Base-by-base conservation (phyloP, 73 alveolate species). In the Paramecium sexaurelia region DNA sequence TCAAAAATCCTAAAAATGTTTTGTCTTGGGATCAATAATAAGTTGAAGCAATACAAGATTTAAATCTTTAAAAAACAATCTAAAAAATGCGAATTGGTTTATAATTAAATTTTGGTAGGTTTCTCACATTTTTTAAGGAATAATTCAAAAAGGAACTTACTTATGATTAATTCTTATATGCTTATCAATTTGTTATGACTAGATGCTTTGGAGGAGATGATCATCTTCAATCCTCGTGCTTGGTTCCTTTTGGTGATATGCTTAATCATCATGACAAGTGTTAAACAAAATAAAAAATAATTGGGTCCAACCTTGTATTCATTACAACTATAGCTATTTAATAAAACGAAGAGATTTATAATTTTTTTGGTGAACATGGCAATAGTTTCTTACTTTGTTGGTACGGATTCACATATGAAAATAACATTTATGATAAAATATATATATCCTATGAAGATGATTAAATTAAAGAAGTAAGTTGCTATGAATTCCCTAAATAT, bases 151-250 rank as follows among this genome's bases (percentile, higher is more conserved):
- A 39, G 32, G 73, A 40, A 45, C 29, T 78, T 0, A 39, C 15
- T 24, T 78, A 78, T 78, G 68, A 37, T 22, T 17, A n/a, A 39
- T 78, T 78, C 37, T 39, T 39, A 45, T 78, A 24, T 37, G 90
- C 90, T 13, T 78, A 78, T 24, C 71, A 78, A 78, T 78, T 78
- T 78, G 90, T 78, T 0, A 78, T 78, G 90, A 78, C 90, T 6
- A 78, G 90, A 43, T 78, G 90, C 19, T 78, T 78, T 39, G 90
- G 75, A 4, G 90, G 90, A 41, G 90, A 78, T 40, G 43, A 75
- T 36, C 75, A 39, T 19, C 6, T 78, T 20, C 75, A 19, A 40
- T 41, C 69, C 9, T 24, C 90, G 5, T 24, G 71, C 41, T 45
- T 78, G 9, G 71, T 78, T 39, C 75, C 75, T 19, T 78, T 41